A percentile compares a stretch with the other conserved stretches of the same genome.
Evolutionary conservation across 257 asterid genomes (phyloP).

Genomic region (Penstemon barbatus): DNA sequence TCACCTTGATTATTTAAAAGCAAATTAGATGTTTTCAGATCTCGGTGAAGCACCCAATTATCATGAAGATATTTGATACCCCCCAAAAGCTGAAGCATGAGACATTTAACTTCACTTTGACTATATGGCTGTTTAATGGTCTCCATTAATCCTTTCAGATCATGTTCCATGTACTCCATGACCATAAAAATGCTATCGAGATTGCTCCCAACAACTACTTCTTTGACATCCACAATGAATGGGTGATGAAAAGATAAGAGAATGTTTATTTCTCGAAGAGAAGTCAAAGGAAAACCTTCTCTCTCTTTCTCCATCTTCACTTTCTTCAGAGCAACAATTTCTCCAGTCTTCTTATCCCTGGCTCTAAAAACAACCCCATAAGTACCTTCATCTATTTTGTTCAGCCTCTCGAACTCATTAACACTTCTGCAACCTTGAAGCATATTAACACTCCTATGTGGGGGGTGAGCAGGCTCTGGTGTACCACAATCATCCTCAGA

Average conservation of each 20-base stretch:
- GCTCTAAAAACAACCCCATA: conserved; percentile 94
- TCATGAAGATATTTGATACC: conserved; percentile 89
- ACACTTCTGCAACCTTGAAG: conserved; percentile 92
- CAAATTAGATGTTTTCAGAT: conserved; percentile 85
- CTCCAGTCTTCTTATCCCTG: conserved; percentile 82
- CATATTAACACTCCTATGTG: conserved; percentile 73
- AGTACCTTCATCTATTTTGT: conserved; percentile 92
- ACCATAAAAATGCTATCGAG: conserved; percentile 92
- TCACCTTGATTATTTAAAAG: conserved; percentile 82
- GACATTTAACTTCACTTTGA: conserved; percentile 92
- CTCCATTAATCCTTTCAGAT: conserved; percentile 88
- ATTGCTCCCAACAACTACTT: conserved; percentile 85
- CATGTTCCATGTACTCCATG: conserved; percentile 99
- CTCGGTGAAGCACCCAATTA: conserved; percentile 94
- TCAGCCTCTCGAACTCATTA: conserved; percentile 85
- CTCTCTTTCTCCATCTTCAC: conserved; percentile 97
- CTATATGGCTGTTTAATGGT: conserved; percentile 84
- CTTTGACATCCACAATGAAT: conserved; percentile 88
- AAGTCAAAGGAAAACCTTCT: conserved; percentile 92
- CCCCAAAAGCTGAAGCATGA: conserved; percentile 85
- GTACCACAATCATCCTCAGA: conserved; percentile 54
- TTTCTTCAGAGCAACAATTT: conserved; percentile 90
- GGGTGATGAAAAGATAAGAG: conserved; percentile 82
- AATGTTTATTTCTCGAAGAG: conserved; percentile 87
- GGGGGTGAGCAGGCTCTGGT: conserved; percentile 49